Conservation (phyloP, 129 eudicot genomes). For the Chrysanthemum lavandulifolium region DNA sequence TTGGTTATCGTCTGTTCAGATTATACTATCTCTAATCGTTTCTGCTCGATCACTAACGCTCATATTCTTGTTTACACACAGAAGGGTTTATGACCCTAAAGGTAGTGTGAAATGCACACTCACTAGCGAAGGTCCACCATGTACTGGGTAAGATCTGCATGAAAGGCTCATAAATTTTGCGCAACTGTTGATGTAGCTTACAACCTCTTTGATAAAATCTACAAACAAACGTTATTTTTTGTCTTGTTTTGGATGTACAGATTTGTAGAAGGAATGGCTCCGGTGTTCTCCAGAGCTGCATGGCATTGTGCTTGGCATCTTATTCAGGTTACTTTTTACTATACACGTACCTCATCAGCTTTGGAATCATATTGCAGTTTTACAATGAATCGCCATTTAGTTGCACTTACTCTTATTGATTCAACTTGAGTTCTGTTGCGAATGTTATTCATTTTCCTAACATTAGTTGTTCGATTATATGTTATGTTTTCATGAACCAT, state of each 20-base stretch:
- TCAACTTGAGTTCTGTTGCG: background rate
- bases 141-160: too few relatives aligned
- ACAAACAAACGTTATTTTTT: background rate
- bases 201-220: background rate
- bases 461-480: background rate
- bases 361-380: background rate
- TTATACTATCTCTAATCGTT: background rate
- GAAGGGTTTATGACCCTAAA: conserved; percentile 67
- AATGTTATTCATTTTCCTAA: background rate
- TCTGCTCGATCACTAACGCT: conserved; percentile 5
- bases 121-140: conserved; percentile 80
- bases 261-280: conserved; percentile 99
- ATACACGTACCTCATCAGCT: background rate
- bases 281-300: conserved; percentile 94
- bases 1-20: conserved; percentile 1
- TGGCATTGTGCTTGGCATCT: conserved; percentile 99
- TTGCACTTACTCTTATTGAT: background rate
- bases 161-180: background rate
- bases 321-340: conserved; percentile 63
- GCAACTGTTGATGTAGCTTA: conserved; percentile 2
- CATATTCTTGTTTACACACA: conserved; percentile 25
- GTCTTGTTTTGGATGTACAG: conserved; percentile 39
- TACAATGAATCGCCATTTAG: background rate
- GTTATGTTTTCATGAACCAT: background rate
- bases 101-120: conserved; percentile 66